Percentiles rank a stretch among this genome's conserved stretches.
phyloP scores from a whole-genome alignment of 768 basidiomycete species.

The Ramaria sp. region DNA sequence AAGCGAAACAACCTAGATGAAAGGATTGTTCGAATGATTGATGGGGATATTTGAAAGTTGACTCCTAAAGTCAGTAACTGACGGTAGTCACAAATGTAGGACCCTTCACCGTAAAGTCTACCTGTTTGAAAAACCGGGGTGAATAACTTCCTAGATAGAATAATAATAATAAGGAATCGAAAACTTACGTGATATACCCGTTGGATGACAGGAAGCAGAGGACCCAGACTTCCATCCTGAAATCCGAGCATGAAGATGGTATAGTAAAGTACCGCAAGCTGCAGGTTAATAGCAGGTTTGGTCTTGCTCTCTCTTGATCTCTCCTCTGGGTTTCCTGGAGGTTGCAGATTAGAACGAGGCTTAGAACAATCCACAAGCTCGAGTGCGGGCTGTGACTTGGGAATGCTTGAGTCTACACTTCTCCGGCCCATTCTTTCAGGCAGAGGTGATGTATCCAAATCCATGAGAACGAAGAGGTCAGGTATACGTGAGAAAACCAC shows the following conservation, averaged over 20 bases:
- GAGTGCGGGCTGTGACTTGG: neutral
- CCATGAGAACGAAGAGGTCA: no score
- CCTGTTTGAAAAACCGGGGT: neutral
- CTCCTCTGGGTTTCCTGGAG: neutral
- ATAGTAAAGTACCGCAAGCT: slow-evolving; percentile 25
- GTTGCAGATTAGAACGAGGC: neutral
- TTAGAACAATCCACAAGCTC: neutral
- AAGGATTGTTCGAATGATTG: neutral
- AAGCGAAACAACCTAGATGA: slow-evolving; percentile 26
- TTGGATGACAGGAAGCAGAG: slow-evolving; percentile 28
- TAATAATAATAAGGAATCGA: neutral
- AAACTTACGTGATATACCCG: slow-evolving; percentile 23
- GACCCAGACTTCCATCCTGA: slow-evolving; percentile 30
- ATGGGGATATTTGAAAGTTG: neutral
- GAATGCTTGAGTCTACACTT: no score
- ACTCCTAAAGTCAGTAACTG: neutral
- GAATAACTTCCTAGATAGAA: neutral
- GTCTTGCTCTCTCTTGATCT: neutral
- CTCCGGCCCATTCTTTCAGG: no score
- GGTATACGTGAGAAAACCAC: no score
- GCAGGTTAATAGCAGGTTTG: slow-evolving; percentile 13
- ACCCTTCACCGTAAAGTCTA: neutral
- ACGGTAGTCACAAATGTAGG: neutral
- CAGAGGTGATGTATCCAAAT: no score
- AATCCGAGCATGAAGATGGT: slow-evolving; percentile 25